These are phyloP conservation scores for Cryptosporidium baileyi DNA, from an alignment of 169 alveolate genomes.

Conservation along the genomic window DNA sequence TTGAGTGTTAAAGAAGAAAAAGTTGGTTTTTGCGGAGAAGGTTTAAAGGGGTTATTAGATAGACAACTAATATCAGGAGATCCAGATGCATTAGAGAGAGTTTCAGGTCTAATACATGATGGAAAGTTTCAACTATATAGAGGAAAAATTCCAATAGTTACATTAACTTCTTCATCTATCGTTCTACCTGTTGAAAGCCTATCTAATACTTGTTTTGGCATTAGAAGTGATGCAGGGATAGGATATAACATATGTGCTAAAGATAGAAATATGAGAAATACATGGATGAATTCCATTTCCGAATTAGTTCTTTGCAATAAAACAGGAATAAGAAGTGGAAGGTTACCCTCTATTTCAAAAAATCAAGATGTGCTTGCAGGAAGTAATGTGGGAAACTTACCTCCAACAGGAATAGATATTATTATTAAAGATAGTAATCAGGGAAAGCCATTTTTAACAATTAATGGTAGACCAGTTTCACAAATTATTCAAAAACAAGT, in stretches of 20 bases:
- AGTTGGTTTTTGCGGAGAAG: slow-evolving; percentile 53
- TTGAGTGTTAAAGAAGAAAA: slow-evolving; percentile 23
- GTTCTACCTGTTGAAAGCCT: slow-evolving; percentile 27
- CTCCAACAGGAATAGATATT: slow-evolving; percentile 44
- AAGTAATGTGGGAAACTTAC: slow-evolving; percentile 37
- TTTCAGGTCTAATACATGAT: slow-evolving; percentile 49
- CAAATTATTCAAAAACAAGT: slow-evolving; percentile 59
- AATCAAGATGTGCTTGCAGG: slow-evolving; percentile 56
- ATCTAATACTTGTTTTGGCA: slow-evolving; percentile 52
- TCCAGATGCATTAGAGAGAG: slow-evolving; percentile 68
- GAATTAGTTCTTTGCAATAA: slow-evolving; percentile 50
- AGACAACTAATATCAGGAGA: slow-evolving; percentile 63
- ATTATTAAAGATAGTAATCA: slow-evolving; percentile 44
- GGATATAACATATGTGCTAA: slow-evolving; percentile 45
- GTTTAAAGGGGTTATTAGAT: slow-evolving; percentile 50
- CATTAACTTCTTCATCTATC: slow-evolving; percentile 37
- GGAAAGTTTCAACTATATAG: slow-evolving; percentile 42
- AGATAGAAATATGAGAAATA: slow-evolving; percentile 55
- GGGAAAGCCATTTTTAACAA: slow-evolving; percentile 58
- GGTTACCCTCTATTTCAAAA: slow-evolving; percentile 42
- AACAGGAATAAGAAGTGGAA: slow-evolving; percentile 50
- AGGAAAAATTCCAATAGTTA: slow-evolving; percentile 47
- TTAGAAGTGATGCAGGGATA: slow-evolving; percentile 43
- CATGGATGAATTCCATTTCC: slow-evolving; percentile 48
- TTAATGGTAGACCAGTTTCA: slow-evolving; percentile 61